Evolutionary conservation across 495 filamentous ascomycete genomes (phyloP).

Genomic region (Terfezia boudieri): DNA sequence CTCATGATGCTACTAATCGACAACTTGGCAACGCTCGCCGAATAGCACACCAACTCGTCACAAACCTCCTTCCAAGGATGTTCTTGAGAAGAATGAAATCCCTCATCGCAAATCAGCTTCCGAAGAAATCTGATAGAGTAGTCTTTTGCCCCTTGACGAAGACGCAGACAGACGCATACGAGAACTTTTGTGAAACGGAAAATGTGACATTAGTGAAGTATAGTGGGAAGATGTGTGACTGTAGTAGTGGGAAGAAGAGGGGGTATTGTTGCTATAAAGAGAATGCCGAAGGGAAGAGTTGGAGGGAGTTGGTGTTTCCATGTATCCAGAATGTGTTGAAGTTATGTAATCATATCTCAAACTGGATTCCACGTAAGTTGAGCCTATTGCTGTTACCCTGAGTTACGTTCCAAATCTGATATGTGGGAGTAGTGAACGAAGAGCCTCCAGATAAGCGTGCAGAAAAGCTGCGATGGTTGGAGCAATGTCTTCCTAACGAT

Average conservation of each 20-base stretch:
- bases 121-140: constrained; percentile 81
- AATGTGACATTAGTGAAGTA: constrained; percentile 44
- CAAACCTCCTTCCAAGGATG: constrained; percentile 75
- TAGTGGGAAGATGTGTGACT: constrained; percentile 45
- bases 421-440: constrained; percentile 15
- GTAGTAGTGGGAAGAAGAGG: constrained; percentile 41
- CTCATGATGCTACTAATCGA: constrained; percentile 70
- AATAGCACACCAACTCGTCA: constrained; percentile 65
- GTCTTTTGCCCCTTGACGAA: constrained; percentile 85
- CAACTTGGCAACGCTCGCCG: constrained; percentile 62
- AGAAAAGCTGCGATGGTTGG: constrained; percentile 54
- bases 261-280: constrained; percentile 61
- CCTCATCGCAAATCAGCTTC: constrained; percentile 81
- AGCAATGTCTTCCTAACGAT: constrained; percentile 47
- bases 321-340: constrained; percentile 61
- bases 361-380: constrained; percentile 46
- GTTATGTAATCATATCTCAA: constrained; percentile 75
- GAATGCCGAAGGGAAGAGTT: constrained; percentile 36
- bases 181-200: constrained; percentile 52
- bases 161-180: constrained; percentile 65
- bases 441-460: constrained; percentile 57
- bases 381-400: neutral
- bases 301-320: constrained; percentile 74
- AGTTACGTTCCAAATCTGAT: too few species aligned
- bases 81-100: constrained; percentile 88